Base-by-base conservation (phyloP, 1,139 yeast genomes). In the Magnusiomyces sp. region DNA sequence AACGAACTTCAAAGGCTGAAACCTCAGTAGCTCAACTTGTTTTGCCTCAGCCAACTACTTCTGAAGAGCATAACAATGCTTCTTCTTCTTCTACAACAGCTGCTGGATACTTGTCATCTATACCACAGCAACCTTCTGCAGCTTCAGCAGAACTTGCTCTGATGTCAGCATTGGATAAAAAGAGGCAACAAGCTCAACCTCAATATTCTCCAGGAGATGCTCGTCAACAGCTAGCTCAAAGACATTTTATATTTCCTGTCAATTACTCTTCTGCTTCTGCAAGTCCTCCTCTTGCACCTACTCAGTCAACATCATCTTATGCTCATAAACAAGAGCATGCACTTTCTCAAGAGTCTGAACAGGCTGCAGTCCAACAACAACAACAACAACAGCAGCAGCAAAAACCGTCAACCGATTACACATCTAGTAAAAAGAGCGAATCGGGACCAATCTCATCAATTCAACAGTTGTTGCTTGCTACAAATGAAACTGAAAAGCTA, bases 61-160 rank as follows among this genome's bases (percentile, higher is more conserved):
- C 29, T 4, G 43, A 48, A 27, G n/a, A 19, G 9, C 46, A 37
- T 3, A 17, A 13, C 10, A 42, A 47, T 37, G n/a, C 31, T 6
- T 40, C 39, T 13, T 40, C 46, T 14, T 17, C 16, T 33, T 4
- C 41, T n/a, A 32, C 27, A 17, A 43, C 52, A 13, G 32, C 52
- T 23, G 32, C 52, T 23, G 29, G 29, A 23, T 23, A 23, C 29
- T 23, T 23, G 29, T 23, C 29, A 11, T 42, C 51, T 5, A 14
- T 48, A 10, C 38, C 36, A n/a, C 47, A 40, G 9, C 47, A 46
- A 16, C 46, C 51, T 5, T 36, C 46, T n/a, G 32, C 36, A 23
- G 41, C 50, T 16, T 51, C 47, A 23, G 54, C 54, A 17, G 54
- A 51, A 34, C 47, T 46, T 38, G 54, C 51, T 29, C 40, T 51